These are phyloP conservation scores for Chaetomium globosum DNA, from an alignment of 2,329 filamentous ascomycete species.

Conservation along the genomic window DNA sequence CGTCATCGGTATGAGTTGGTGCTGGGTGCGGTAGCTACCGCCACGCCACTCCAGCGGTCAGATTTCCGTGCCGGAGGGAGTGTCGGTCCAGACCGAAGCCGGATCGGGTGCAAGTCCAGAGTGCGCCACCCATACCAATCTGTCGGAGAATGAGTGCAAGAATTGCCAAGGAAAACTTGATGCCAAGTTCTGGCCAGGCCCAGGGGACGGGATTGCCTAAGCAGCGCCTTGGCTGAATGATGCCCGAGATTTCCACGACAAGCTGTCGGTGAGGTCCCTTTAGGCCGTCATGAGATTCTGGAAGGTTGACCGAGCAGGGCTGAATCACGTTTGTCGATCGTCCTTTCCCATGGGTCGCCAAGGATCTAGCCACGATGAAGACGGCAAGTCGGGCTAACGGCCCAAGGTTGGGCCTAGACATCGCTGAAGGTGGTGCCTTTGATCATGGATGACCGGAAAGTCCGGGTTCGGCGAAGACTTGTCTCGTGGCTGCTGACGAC, in stretches of 20 bases:
- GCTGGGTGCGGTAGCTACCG: not conserved
- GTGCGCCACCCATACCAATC: slow-evolving; percentile 13
- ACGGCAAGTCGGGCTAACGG: not conserved
- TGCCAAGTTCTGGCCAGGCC: not conserved
- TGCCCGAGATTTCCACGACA: not conserved
- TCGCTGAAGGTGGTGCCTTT: not conserved
- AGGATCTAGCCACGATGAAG: not conserved
- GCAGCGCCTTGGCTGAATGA: not conserved
- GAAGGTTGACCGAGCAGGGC: slow-evolving; percentile 9
- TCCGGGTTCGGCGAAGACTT: slow-evolving; percentile 8
- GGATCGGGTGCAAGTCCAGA: not conserved
- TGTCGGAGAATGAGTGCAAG: not conserved
- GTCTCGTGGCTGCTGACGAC: not conserved
- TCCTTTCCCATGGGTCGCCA: not conserved
- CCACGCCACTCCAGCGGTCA: slow-evolving; percentile 11
- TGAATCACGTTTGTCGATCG: slow-evolving; percentile 12
- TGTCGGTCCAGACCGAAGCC: slow-evolving; percentile 2
- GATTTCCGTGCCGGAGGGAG: not conserved
- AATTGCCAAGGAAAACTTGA: not conserved
- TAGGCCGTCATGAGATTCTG: not conserved
- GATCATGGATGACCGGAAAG: slow-evolving; percentile 10
- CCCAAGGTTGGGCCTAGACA: not conserved
- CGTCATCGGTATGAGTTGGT: not conserved
- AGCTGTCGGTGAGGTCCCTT: not conserved
- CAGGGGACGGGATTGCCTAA: not conserved